Base-by-base conservation (phyloP, 2,329 filamentous ascomycete species). In the Pseudomassariella vexata region DNA sequence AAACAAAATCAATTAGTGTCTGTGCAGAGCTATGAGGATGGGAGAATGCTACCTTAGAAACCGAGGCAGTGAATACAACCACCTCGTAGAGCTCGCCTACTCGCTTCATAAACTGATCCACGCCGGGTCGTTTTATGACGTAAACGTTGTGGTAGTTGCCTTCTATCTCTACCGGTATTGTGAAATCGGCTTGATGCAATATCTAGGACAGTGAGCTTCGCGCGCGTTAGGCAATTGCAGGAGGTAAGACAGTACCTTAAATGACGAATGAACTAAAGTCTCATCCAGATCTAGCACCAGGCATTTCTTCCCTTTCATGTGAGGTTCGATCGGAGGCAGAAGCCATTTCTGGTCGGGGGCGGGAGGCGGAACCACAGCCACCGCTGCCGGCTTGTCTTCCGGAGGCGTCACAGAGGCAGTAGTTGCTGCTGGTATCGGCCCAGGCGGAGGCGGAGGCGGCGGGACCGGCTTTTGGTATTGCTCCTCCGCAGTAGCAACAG, bases 71-170 rank as follows among this genome's bases (percentile, higher is more conserved):
- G 57, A 98, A 98, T 27, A 98, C 90, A 17, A 98, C 92, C 29
- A 98, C 90, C 64, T 98, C 92, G 52, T 96, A 98, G 30, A 98
- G 71, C 62, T 98, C 92, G 30, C 92, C 92, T 21, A 98, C 89
- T 38, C 92, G 74, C 70, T 96, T 96, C 87, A 98, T 95, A 62
- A 98, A 98, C 44, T 94, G 82, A 55, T 98, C 92, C 14, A 98
- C 92, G 33, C 92, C 92, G n/a, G 92, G 92, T 50, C 92, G 79
- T 66, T 98, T 98, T 59, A 98, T 98, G 44, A 98, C 92, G 56
- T 98, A 98, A 34, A 98, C 94, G 52, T 98, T 98, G 64, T 98
- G 92, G 56, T 94, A 96, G 59, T 95, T 94, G 35, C 92, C 92
- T 66, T 98, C 92, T 43, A 98, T 98, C 54, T 98, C 92, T 19